A percentile compares a stretch with the other conserved stretches of the same genome.
These are phyloP conservation scores for Borovskyia barvae DNA, from an alignment of 208 protist genomes.

Conservation along the genomic window DNA sequence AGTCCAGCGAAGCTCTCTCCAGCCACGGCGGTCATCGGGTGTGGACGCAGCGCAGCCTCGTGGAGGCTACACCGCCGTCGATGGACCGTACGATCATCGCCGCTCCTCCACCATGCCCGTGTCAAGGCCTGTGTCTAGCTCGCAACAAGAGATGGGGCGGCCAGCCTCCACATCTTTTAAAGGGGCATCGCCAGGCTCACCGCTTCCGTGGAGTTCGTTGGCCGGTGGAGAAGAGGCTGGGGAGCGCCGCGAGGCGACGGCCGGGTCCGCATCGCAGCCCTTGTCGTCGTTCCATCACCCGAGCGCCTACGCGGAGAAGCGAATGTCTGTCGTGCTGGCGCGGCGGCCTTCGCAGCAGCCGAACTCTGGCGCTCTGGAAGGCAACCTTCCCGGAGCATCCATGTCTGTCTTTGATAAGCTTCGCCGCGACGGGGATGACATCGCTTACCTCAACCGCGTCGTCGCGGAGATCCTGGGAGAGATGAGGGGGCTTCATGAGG, in stretches of 20 bases:
- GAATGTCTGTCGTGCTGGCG: conserved; percentile 8
- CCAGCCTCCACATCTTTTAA: not conserved
- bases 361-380: not conserved
- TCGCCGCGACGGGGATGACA: conserved; percentile 63
- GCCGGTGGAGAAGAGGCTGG: conserved; percentile 25
- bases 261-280: not conserved
- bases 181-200: not conserved
- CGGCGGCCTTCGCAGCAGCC: conserved; percentile 11
- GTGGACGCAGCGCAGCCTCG: no score
- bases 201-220: not conserved
- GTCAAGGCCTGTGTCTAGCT: not conserved
- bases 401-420: conserved; percentile 49
- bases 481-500: conserved; percentile 76
- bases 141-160: not conserved
- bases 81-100: conserved; percentile 1
- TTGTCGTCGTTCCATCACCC: conserved; percentile 7
- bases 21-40: conserved; percentile 5
- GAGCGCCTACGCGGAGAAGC: conserved; percentile 21
- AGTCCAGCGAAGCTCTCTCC: not conserved
- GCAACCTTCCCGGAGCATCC: not conserved
- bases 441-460: conserved; percentile 86
- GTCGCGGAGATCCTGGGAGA: conserved; percentile 87
- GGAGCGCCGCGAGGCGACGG: conserved; percentile 14
- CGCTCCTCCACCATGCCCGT: not conserved
- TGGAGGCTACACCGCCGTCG: no score